These are phyloP conservation scores for Trichoderma sp. DNA, from an alignment of 2,329 filamentous ascomycete genomes.

Conservation along the genomic window DNA sequence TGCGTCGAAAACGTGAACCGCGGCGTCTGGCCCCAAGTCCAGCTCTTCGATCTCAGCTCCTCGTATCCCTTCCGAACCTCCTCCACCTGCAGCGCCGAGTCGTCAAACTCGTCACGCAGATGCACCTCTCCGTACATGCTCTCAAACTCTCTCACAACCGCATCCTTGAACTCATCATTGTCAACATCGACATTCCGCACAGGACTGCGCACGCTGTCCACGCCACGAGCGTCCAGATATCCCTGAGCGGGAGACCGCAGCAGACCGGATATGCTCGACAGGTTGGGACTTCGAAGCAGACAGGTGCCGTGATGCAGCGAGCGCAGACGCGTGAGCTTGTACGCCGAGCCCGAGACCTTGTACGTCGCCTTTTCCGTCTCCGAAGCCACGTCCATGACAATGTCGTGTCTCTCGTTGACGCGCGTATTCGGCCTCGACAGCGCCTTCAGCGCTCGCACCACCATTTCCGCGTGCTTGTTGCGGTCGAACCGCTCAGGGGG, in stretches of 20 bases:
- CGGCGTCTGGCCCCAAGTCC: conserved; percentile 85
- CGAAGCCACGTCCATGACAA: conserved; percentile 65
- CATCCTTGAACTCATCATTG: conserved; percentile 50
- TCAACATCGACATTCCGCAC: conserved; percentile 75
- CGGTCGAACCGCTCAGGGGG: conserved; percentile 76
- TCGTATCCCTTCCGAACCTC: conserved; percentile 48
- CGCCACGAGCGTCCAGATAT: conserved; percentile 79
- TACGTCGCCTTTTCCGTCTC: conserved; percentile 45
- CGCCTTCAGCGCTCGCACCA: conserved; percentile 74
- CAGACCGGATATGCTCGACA: conserved; percentile 68
- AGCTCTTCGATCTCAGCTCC: conserved; percentile 60
- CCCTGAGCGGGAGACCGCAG: conserved; percentile 76
- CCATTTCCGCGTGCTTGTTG: conserved; percentile 88
- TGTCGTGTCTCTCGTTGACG: conserved; percentile 92
- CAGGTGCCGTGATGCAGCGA: conserved; percentile 94
- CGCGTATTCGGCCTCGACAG: conserved; percentile 62
- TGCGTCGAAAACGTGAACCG: conserved; percentile 72
- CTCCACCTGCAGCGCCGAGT: conserved; percentile 50
- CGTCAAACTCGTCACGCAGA: conserved; percentile 49
- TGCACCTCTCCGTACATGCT: conserved; percentile 61
- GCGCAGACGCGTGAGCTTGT: conserved; percentile 81
- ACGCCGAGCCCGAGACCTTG: conserved; percentile 93
- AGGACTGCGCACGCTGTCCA: conserved; percentile 86
- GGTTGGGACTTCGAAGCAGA: conserved; percentile 74
- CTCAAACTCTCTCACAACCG: conserved; percentile 66